Percentiles rank a stretch among this genome's conserved stretches.
Evolutionary conservation across 169 alveolate species (phyloP).

Genomic region (Ichthyophthirius multifiliis): DNA sequence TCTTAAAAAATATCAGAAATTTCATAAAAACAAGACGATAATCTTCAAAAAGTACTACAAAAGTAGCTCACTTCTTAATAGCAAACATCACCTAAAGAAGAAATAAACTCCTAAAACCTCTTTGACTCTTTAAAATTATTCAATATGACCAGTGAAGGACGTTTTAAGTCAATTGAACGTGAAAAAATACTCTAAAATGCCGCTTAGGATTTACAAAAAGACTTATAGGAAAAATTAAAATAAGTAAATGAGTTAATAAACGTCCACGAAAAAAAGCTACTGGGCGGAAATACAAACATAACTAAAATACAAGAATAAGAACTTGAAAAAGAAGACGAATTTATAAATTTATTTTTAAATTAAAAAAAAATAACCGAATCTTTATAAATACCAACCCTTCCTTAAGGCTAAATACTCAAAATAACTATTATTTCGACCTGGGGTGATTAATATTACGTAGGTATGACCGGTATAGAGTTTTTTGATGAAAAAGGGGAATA

Average conservation of each 20-base stretch:
- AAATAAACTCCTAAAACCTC: neutral
- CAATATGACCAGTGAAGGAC: slow-evolving; percentile 60
- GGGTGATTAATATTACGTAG: slow-evolving; percentile 78
- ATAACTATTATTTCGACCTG: slow-evolving; percentile 63
- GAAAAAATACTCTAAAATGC: neutral
- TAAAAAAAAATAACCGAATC: neutral
- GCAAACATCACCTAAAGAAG: neutral
- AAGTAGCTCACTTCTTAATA: slow-evolving; percentile 8
- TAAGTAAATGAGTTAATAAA: neutral
- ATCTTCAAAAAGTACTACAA: neutral
- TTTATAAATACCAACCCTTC: slow-evolving; percentile 56
- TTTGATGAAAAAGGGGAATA: slow-evolving; percentile 57
- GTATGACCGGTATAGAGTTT: slow-evolving; percentile 71
- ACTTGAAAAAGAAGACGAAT: slow-evolving; percentile 10
- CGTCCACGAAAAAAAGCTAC: neutral
- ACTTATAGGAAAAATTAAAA: neutral
- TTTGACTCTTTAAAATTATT: slow-evolving; percentile 57
- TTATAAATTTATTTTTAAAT: neutral
- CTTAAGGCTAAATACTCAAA: slow-evolving; percentile 45
- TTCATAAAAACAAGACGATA: neutral
- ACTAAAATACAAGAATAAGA: neutral
- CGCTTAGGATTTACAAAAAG: neutral
- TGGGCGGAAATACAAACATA: neutral
- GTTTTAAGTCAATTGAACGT: slow-evolving; percentile 46
- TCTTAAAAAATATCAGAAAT: neutral